Conservation (phyloP, 2,329 filamentous ascomycete species). For the Thielaviopsis musarum region DNA sequence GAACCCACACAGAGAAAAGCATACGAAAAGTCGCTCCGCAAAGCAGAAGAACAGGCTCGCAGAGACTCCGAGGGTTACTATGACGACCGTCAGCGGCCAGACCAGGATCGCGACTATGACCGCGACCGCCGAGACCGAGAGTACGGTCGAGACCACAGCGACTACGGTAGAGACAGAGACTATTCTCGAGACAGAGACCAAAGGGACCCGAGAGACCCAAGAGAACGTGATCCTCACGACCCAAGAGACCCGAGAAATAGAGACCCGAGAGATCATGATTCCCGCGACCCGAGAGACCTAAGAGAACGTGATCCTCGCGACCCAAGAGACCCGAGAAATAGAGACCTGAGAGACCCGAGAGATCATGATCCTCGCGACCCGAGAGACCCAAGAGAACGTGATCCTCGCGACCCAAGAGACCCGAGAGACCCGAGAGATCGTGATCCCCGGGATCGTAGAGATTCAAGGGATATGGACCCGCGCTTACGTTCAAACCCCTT, state of each 20-base stretch:
- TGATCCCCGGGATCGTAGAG: neutral
- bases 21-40: constrained; percentile 5
- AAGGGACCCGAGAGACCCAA: neutral
- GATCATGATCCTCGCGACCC: neutral
- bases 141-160: neutral
- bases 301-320: neutral
- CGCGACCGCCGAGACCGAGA: neutral
- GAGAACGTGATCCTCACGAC: neutral
- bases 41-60: neutral
- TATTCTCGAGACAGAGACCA: neutral
- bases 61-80: neutral
- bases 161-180: neutral
- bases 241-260: neutral
- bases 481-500: neutral
- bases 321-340: neutral
- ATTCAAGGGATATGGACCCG: neutral
- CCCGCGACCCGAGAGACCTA: neutral
- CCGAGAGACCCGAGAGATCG: neutral
- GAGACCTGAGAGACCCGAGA: neutral
- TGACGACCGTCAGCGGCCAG: neutral
- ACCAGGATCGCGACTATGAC: neutral
- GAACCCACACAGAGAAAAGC: constrained; percentile 7
- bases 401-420: neutral
- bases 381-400: neutral
- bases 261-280: neutral